phyloP scores from a whole-genome alignment of 768 basidiomycete genomes.

The Boletus huronensis region DNA sequence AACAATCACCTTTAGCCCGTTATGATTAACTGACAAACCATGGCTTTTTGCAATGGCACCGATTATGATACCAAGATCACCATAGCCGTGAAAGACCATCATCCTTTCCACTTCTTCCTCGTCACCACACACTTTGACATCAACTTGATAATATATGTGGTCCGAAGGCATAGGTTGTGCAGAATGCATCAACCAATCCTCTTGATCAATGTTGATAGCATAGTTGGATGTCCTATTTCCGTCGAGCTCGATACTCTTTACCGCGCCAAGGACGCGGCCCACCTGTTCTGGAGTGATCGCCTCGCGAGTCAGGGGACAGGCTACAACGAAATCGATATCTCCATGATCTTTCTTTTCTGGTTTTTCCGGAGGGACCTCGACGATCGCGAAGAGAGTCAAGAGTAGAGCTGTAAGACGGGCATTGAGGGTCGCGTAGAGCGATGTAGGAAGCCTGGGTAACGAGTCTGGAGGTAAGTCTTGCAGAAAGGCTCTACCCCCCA shows the following conservation, averaged over 20 bases:
- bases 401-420: constrained; percentile 41
- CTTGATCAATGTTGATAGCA: constrained; percentile 44
- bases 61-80: constrained; percentile 71
- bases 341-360: constrained; percentile 66
- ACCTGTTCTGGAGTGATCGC: constrained; percentile 36
- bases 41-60: constrained; percentile 50
- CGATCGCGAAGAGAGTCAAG: constrained; percentile 44
- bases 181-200: constrained; percentile 35
- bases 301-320: constrained; percentile 33
- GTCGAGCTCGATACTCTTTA: constrained; percentile 42
- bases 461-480: constrained; percentile 39
- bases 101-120: constrained; percentile 48
- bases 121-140: constrained; percentile 57
- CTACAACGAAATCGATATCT: constrained; percentile 67
- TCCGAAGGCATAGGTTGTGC: constrained; percentile 3
- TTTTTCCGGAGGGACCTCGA: constrained; percentile 56
- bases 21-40: constrained; percentile 47
- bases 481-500: constrained; percentile 73
- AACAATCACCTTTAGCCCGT: constrained; percentile 54
- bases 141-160: constrained; percentile 47
- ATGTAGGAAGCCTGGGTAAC: constrained; percentile 61
- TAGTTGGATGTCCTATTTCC: constrained; percentile 62
- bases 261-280: constrained; percentile 45
- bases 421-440: constrained; percentile 52
- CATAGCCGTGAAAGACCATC: constrained; percentile 59